phyloP scores from a whole-genome alignment of 1,284 basidiomycete species.

The Trichosporon asahii region DNA sequence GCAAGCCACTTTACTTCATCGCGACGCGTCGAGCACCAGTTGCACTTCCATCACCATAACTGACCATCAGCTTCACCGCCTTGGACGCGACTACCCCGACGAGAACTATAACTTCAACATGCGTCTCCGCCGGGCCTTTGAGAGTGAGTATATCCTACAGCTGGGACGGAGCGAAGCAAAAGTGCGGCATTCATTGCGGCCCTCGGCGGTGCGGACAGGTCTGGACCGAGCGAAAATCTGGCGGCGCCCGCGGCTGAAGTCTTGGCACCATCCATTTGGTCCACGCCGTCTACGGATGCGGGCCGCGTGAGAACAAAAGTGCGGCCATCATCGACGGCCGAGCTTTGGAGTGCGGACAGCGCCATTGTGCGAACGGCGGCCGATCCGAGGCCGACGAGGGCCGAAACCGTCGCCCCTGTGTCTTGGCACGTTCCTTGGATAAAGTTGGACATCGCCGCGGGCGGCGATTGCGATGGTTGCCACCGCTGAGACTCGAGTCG shows the following conservation, averaged over 20 bases:
- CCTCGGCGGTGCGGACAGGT: background rate
- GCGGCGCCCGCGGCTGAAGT: background rate
- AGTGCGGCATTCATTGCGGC: background rate
- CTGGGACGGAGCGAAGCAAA: background rate
- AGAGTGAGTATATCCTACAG: conserved; percentile 39
- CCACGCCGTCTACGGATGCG: background rate
- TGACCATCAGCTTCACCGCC: conserved; percentile 43
- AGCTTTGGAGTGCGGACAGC: background rate
- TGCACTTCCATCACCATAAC: background rate
- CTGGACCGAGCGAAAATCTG: background rate
- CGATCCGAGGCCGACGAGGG: background rate
- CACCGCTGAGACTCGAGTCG: background rate
- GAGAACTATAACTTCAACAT: conserved; percentile 51
- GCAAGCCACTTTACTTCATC: too few species aligned
- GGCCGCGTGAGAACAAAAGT: background rate
- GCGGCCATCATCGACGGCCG: background rate
- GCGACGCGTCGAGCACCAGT: background rate
- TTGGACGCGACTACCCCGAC: conserved; percentile 52
- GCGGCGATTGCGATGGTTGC: background rate
- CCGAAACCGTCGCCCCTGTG: background rate
- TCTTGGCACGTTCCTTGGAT: conserved; percentile 7
- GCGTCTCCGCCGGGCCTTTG: conserved; percentile 49
- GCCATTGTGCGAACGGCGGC: background rate
- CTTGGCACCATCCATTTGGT: background rate
- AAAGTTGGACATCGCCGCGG: background rate